Base-by-base conservation (phyloP, 2,329 filamentous ascomycete genomes). In the Diaporthe ilicicola region DNA sequence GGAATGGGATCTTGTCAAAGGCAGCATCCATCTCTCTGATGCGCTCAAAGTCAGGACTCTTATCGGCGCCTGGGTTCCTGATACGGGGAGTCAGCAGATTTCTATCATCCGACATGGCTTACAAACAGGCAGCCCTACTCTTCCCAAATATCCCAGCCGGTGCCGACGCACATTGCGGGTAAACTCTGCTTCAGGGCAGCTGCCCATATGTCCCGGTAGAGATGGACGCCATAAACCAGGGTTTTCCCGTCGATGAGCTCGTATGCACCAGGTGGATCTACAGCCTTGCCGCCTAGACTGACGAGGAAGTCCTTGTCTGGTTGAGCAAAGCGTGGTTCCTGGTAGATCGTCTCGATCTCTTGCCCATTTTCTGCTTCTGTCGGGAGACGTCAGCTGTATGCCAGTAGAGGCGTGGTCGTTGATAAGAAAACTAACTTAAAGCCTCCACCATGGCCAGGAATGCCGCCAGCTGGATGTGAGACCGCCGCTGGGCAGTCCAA, bases 171-270 rank as follows among this genome's bases (percentile, higher is more conserved):
- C 2, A 91, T 75, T 0, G 81, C 84, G 0, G 91, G 90, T 1
- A 83, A 74, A 0, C 79, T 73, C 0, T 78, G 76, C 2, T 80
- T 75, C 2, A 93, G 79, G 0, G 89, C 83, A 7, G 82, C 77
- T 27, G 85, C 81, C 62, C 89, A 93, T 50, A 87, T 84, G 46
- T 80, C 82, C 27, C 81, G 82, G 70, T 90, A 89, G 70, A 90
- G 83, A 64, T 92, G 91, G 0, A 92, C 84, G 1, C 88, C 90
- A 73, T 88, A 93, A 2, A 92, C 81, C 1, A 93, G 77, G 0
- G 88, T 86, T 0, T 80, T 75, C 0, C 76, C 59, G 19, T 84
- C 82, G 12, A 93, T 82, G 7, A 84, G 74, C 0, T 83, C 77
- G 74, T 89, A 90, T 0, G 84, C 90, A 0, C 69, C 76, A 0